Percentiles rank a stretch among this genome's conserved stretches.
Conservation (phyloP, 2,329 filamentous ascomycete species). For the Verticillium alfalfae region DNA sequence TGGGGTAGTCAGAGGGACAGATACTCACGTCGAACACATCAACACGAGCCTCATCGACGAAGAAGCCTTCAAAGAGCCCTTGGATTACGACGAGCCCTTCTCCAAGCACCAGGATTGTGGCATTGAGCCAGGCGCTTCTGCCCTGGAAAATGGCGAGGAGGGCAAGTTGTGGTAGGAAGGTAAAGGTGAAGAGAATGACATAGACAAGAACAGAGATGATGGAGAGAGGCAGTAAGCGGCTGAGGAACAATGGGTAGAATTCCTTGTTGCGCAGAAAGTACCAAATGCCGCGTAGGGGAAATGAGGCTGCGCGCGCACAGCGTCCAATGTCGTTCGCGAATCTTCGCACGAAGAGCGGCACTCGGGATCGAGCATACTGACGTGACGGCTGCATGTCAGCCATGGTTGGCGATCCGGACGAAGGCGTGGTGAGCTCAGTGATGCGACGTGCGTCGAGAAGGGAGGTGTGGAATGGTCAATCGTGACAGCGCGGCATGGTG, state of each 20-base stretch:
- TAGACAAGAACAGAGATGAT: conserved; percentile 81
- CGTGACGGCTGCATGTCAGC: background rate
- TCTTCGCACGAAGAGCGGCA: background rate
- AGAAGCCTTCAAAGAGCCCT: conserved; percentile 71
- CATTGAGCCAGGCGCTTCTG: conserved; percentile 82
- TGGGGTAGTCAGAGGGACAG: background rate
- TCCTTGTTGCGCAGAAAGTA: conserved; percentile 75
- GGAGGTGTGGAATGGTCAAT: background rate
- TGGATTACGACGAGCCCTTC: conserved; percentile 68
- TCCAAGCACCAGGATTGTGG: conserved; percentile 80
- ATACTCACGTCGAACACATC: conserved; percentile 74
- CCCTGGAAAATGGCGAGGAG: conserved; percentile 89
- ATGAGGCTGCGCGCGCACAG: conserved; percentile 42
- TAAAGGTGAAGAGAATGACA: conserved; percentile 78
- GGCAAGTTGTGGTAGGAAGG: conserved; percentile 83
- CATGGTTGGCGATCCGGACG: background rate
- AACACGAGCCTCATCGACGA: conserved; percentile 72
- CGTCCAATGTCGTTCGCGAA: conserved; percentile 31
- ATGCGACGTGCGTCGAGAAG: background rate
- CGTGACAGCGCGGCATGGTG: background rate
- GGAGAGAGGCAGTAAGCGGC: conserved; percentile 73
- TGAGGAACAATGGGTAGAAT: conserved; percentile 74
- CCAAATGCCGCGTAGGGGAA: conserved; percentile 67
- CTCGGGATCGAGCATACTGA: background rate
- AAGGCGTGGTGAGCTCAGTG: background rate